phyloP scores from a whole-genome alignment of 768 basidiomycete species.

The Boletales sp. region DNA sequence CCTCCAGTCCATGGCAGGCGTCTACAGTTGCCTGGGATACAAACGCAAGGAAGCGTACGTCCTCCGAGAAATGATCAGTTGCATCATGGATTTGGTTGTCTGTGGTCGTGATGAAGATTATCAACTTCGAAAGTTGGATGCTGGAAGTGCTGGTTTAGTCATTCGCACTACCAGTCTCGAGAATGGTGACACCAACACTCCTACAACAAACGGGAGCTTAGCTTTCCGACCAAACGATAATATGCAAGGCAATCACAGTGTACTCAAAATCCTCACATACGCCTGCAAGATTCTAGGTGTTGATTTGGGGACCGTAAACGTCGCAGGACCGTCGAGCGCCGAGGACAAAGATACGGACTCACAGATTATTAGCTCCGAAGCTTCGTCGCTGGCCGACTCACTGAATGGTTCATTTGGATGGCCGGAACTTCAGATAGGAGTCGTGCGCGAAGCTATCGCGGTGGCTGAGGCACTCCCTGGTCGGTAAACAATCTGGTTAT shows the following conservation, averaged over 20 bases:
- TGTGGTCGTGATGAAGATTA: slow-evolving; percentile 76
- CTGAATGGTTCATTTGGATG: slow-evolving; percentile 72
- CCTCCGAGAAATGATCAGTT: slow-evolving; percentile 81
- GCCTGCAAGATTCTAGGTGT: slow-evolving; percentile 80
- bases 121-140: slow-evolving; percentile 37
- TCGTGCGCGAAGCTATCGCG: slow-evolving; percentile 88
- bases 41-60: slow-evolving; percentile 85
- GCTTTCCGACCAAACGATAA: slow-evolving; percentile 73
- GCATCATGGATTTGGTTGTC: slow-evolving; percentile 81
- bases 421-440: slow-evolving; percentile 91
- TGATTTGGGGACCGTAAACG: slow-evolving; percentile 66
- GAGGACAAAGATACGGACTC: slow-evolving; percentile 16
- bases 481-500: slow-evolving; percentile 30
- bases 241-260: slow-evolving; percentile 74
- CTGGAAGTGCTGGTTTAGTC: slow-evolving; percentile 41
- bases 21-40: slow-evolving; percentile 81
- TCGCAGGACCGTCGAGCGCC: slow-evolving; percentile 34
- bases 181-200: slow-evolving; percentile 21
- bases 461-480: slow-evolving; percentile 91
- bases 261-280: slow-evolving; percentile 71
- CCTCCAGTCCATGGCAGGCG: slow-evolving; percentile 65
- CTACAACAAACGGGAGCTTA: slow-evolving; percentile 48
- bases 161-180: slow-evolving; percentile 43
- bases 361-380: slow-evolving; percentile 25
- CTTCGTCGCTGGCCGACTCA: slow-evolving; percentile 36